These are phyloP conservation scores for Aspergillus sclerotialis DNA, from an alignment of 2,329 filamentous ascomycete species.

Conservation along the genomic window DNA sequence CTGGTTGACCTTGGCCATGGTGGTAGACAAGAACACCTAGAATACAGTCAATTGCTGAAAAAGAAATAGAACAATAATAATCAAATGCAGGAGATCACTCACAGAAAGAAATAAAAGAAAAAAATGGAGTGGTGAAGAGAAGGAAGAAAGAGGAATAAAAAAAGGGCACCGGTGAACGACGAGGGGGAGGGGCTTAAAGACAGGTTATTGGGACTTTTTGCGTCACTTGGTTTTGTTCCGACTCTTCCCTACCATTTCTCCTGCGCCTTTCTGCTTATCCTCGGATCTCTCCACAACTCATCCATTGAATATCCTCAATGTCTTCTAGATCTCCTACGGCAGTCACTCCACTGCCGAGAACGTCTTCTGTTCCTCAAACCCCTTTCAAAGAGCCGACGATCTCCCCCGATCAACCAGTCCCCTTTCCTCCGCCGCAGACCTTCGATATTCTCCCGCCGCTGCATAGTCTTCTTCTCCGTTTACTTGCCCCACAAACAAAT, in stretches of 20 bases:
- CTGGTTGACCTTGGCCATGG: conserved; percentile 61
- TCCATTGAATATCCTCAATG: conserved; percentile 22
- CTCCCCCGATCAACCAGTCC: conserved; percentile 31
- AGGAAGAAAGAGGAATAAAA: conserved; percentile 5
- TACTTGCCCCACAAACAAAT: conserved; percentile 48
- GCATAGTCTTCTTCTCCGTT: conserved; percentile 66
- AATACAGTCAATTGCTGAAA: conserved; percentile 14
- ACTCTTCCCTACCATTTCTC: conserved; percentile 33
- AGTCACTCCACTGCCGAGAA: conserved; percentile 38
- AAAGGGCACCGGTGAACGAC: conserved; percentile 17
- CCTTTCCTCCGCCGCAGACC: conserved; percentile 68
- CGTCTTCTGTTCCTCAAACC: conserved; percentile 27
- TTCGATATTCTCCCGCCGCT: conserved; percentile 83
- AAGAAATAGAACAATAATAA: conserved; percentile 4
- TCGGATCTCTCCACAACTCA: conserved; percentile 13
- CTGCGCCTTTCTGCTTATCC: too few species aligned
- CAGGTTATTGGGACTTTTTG: conserved; percentile 27
- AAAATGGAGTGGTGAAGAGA: conserved; percentile 4
- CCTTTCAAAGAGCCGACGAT: conserved; percentile 20
- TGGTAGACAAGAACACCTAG: conserved; percentile 23
- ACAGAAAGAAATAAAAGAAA: conserved; percentile 5
- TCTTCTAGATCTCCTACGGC: conserved; percentile 26
- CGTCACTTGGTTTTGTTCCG: conserved; percentile 26
- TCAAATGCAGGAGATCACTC: conserved; percentile 3
- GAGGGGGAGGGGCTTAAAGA: conserved; percentile 23